phyloP scores from a whole-genome alignment of 2,329 filamentous ascomycete genomes.

The Aureobasidium lini region DNA sequence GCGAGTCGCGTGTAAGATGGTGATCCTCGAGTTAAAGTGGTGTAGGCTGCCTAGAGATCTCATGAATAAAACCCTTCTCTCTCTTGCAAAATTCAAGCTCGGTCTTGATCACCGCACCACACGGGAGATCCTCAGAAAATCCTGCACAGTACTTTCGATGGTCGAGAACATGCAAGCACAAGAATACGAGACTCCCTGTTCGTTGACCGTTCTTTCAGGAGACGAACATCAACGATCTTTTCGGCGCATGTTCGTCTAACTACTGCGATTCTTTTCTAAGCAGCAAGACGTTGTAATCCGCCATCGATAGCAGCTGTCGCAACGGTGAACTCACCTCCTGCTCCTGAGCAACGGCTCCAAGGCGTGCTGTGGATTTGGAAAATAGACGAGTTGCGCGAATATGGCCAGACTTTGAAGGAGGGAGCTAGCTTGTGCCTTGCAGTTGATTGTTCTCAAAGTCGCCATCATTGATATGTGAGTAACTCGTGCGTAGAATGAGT shows the following conservation, averaged over 20 bases:
- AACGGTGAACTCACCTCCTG: conserved; percentile 13
- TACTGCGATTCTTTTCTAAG: neutral
- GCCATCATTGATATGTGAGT: neutral
- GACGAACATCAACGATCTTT: neutral
- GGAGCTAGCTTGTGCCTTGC: neutral
- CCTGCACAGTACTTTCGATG: neutral
- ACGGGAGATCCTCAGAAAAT: neutral
- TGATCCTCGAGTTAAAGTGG: neutral
- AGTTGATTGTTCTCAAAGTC: neutral
- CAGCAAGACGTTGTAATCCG: neutral
- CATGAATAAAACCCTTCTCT: neutral
- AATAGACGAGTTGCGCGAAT: neutral
- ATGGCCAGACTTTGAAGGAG: neutral
- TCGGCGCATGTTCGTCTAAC: neutral
- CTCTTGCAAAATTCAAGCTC: neutral
- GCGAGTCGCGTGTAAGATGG: conserved; percentile 7
- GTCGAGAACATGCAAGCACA: neutral
- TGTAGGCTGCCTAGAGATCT: neutral
- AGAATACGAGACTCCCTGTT: conserved; percentile 1
- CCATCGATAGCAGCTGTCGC: neutral
- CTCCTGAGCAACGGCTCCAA: conserved; percentile 8
- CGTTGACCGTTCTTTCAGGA: conserved; percentile 4
- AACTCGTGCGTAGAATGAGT: neutral
- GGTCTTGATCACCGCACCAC: neutral
- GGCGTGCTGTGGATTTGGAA: neutral